A percentile compares a stretch with the other conserved stretches of the same genome.
phyloP scores from a whole-genome alignment of 495 filamentous ascomycete species.

The Polyplosphaeria fusca region DNA sequence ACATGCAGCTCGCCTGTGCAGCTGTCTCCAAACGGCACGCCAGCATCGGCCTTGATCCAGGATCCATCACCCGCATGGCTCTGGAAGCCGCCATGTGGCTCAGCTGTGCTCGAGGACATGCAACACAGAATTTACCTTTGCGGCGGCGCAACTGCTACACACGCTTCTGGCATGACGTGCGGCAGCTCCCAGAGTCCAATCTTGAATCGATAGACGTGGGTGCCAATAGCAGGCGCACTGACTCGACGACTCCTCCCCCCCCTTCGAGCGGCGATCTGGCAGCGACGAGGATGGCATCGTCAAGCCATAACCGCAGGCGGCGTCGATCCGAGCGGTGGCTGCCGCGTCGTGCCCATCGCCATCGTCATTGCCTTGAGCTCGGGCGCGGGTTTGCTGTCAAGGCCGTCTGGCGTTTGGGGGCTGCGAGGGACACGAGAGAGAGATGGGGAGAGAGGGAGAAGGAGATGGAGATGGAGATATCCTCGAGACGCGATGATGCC shows the following conservation, averaged over 20 bases:
- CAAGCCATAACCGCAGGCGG: slow-evolving; percentile 29
- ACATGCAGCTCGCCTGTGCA: not conserved
- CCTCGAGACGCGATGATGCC: not conserved
- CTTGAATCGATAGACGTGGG: not conserved
- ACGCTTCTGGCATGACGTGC: no score
- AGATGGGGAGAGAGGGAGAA: no score
- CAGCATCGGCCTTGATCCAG: not conserved
- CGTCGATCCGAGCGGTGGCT: slow-evolving; percentile 28
- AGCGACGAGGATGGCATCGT: not conserved
- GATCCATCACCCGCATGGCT: slow-evolving; percentile 14
- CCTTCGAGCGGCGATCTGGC: not conserved
- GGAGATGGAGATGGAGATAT: not conserved
- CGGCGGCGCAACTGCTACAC: not conserved
- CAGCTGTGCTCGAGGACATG: slow-evolving; percentile 9
- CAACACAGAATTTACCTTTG: not conserved
- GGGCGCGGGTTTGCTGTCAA: not conserved
- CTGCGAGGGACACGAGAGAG: no score
- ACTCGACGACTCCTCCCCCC: not conserved
- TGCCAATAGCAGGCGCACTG: not conserved
- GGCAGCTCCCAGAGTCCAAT: not conserved
- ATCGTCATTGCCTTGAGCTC: no score
- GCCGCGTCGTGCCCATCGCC: slow-evolving; percentile 10
- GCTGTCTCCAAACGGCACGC: slow-evolving; percentile 12
- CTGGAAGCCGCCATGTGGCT: slow-evolving; percentile 17
- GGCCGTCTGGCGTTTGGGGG: no score